phyloP scores from a whole-genome alignment of 2,329 filamentous ascomycete genomes.

The Cladosporium halotolerans region DNA sequence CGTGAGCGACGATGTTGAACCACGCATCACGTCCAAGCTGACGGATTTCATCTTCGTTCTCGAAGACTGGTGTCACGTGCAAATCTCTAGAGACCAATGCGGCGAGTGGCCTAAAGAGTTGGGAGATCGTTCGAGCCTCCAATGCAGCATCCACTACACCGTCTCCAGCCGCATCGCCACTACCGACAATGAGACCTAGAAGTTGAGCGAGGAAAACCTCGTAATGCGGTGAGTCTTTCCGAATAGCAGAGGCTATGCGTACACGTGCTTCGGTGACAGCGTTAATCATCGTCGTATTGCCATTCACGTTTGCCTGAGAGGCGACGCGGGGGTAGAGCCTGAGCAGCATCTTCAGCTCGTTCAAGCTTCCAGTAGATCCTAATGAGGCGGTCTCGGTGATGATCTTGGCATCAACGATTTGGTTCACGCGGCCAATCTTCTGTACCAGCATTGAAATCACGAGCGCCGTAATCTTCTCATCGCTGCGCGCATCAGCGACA shows the following conservation, averaged over 20 bases:
- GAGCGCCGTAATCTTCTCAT: constrained; percentile 87
- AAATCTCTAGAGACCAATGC: constrained; percentile 65
- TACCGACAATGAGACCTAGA: constrained; percentile 80
- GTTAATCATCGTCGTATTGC: constrained; percentile 60
- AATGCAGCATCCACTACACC: constrained; percentile 53
- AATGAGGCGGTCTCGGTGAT: constrained; percentile 74
- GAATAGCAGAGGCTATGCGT: constrained; percentile 66
- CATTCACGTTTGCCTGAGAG: constrained; percentile 64
- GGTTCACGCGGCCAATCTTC: constrained; percentile 80
- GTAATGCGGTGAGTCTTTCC: constrained; percentile 66
- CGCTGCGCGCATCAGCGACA: constrained; percentile 74
- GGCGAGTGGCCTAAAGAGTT: constrained; percentile 81
- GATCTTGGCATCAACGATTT: constrained; percentile 74
- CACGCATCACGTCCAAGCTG: constrained; percentile 78
- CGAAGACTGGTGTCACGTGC: constrained; percentile 36
- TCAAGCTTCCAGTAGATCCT: constrained; percentile 67
- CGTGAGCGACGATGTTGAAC: constrained; percentile 97
- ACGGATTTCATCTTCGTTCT: constrained; percentile 42
- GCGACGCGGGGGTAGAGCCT: constrained; percentile 74
- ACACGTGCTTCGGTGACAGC: constrained; percentile 75
- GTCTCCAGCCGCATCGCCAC: constrained; percentile 69
- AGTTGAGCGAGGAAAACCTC: constrained; percentile 78
- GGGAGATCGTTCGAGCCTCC: constrained; percentile 78
- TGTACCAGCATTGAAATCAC: constrained; percentile 96
- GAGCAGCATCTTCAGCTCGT: constrained; percentile 79